Evolutionary conservation across 768 basidiomycete genomes (phyloP), one percentile per base, ranked within the genome.

Genomic region (Phaeolepiota aurea): DNA sequence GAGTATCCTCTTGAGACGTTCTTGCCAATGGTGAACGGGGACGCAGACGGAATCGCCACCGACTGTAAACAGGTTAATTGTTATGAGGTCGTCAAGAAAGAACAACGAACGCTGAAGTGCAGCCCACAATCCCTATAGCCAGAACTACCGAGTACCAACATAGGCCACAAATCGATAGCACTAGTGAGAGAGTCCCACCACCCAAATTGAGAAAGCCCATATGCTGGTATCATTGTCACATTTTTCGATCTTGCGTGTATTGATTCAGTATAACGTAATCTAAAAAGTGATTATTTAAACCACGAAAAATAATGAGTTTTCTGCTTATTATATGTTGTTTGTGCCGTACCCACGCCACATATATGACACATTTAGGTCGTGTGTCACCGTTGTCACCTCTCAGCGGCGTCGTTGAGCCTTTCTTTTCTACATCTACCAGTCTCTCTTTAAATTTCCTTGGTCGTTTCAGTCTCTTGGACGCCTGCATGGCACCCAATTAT

Each of bases 1-100:
- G 91, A 2, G 76, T 74, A 13, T 67, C 54, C 13, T 58, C 52
- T 4, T 64, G 46, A 7, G 66, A 56, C 20, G 74, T 65, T n/a
- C 69, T 66, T 4, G 75, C 62, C 22, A 75, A 65, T 20, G 78
- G 81, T 4, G 80, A 81, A 13, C 73, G 72, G 20, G 79, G 79
- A 21, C 79, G 74, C 38, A 71, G 62, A 33, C 81, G 71, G 57
- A 92, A 96, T 33, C 87, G 74, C 53, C 69, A 76, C 12, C 87
- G 80, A 16, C 92, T 96, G 42, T 14, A 38, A 22, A 35, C 22
- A 33, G 12, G 40, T 38, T 23, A 39, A 22, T 20, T 32, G 32
- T 32, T 5, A 14, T 32, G 12, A 14, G 15, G 19, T 36, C 7
- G 12, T 36, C 30, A 15, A 32, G 39, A 40, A 40, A 12, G 44